Evolutionary conservation across 768 basidiomycete genomes (phyloP).

Genomic region (Pilatotrama ljubarskyi): DNA sequence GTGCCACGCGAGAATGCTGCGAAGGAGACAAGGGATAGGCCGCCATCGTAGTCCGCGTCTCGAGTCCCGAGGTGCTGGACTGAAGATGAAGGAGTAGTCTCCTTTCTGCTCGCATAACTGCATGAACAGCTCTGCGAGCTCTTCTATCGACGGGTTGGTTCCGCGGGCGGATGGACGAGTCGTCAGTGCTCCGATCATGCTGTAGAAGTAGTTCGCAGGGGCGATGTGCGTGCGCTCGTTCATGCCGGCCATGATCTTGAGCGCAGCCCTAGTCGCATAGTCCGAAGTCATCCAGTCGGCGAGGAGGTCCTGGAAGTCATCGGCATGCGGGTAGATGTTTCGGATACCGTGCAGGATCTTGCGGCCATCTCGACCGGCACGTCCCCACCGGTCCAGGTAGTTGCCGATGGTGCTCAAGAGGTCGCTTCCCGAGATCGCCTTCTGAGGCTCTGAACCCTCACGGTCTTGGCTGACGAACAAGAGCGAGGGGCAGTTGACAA

Average conservation of each 20-base stretch:
- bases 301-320: constrained; percentile 22
- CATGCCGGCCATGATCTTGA: constrained; percentile 19
- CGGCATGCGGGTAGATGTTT: constrained; percentile 13
- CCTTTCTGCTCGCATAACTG: constrained; percentile 23
- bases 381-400: constrained; percentile 1
- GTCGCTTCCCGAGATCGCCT: background rate
- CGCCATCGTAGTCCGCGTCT: constrained; percentile 15
- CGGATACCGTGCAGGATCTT: background rate
- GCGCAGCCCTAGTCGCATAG: constrained; percentile 19
- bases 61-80: constrained; percentile 8
- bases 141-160: constrained; percentile 17
- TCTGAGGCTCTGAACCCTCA: background rate
- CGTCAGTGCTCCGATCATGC: constrained; percentile 23
- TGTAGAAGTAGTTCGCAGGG: constrained; percentile 23
- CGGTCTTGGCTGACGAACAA: constrained; percentile 8
- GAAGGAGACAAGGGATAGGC: constrained; percentile 4
- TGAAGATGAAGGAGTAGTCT: constrained; percentile 27
- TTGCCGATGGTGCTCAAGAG: constrained; percentile 17
- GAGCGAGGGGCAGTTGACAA: constrained; percentile 17
- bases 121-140: constrained; percentile 22
- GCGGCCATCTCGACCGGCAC: background rate
- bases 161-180: constrained; percentile 11
- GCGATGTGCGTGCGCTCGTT: constrained; percentile 1
- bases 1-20: constrained; percentile 5
- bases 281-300: constrained; percentile 7